phyloP scores from a whole-genome alignment of 208 protist species.

The Porcisia deanei region DNA sequence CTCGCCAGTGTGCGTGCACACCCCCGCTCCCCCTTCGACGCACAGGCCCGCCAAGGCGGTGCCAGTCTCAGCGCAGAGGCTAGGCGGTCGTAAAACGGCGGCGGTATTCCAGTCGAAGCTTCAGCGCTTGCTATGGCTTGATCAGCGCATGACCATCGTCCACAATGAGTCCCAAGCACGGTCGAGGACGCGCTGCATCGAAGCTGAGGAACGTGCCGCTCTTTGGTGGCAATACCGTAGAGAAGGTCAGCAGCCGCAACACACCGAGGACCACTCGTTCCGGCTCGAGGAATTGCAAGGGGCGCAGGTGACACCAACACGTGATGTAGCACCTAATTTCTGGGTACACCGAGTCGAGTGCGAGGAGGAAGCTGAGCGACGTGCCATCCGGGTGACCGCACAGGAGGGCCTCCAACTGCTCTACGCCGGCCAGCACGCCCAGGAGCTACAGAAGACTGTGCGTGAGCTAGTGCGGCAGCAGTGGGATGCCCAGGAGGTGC shows the following conservation, averaged over 20 bases:
- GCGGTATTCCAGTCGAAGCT: slow-evolving; percentile 27
- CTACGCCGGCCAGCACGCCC: slow-evolving; percentile 5
- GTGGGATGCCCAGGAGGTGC: background rate
- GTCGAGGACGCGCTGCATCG: slow-evolving; percentile 18
- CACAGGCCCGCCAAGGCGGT: background rate
- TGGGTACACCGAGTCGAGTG: background rate
- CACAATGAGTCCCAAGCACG: slow-evolving; percentile 12
- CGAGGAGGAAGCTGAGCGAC: slow-evolving; percentile 12
- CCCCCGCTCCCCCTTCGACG: background rate
- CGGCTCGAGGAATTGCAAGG: background rate
- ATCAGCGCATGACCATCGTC: slow-evolving; percentile 12
- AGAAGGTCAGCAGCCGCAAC: background rate
- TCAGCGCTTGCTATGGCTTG: slow-evolving; percentile 23
- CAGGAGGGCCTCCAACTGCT: slow-evolving; percentile 2
- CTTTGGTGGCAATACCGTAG: slow-evolving; percentile 27
- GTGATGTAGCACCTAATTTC: background rate
- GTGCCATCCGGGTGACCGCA: slow-evolving; percentile 6
- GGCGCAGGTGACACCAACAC: background rate
- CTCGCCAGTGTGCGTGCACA: background rate
- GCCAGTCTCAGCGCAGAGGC: background rate
- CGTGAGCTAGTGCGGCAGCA: background rate
- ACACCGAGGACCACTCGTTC: background rate
- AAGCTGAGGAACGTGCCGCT: slow-evolving; percentile 21
- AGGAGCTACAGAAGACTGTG: slow-evolving; percentile 1
- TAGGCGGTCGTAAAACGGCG: background rate